phyloP scores from a whole-genome alignment of 2,329 filamentous ascomycete species.

The Dichotomopilus funicola region DNA sequence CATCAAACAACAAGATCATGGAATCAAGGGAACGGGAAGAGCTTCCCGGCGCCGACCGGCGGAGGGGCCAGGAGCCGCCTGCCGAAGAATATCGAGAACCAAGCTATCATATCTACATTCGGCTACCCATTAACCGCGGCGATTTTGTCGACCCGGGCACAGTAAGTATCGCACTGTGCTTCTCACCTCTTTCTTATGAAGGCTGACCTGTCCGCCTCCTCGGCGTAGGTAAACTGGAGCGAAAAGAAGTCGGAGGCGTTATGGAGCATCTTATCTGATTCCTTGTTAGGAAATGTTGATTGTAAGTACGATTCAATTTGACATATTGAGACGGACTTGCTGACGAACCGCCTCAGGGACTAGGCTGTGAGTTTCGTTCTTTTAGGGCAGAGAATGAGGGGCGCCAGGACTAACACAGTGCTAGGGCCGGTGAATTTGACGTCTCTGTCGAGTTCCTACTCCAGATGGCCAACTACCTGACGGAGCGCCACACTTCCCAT shows the following conservation, averaged over 20 bases:
- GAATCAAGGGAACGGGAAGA: slow-evolving; percentile 3
- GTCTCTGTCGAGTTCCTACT: slow-evolving; percentile 84
- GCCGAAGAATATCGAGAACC: slow-evolving; percentile 35
- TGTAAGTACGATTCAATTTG: slow-evolving; percentile 50
- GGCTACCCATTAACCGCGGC: slow-evolving; percentile 80
- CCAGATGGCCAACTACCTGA: slow-evolving; percentile 89
- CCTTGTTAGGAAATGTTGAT: slow-evolving; percentile 76
- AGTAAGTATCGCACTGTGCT: slow-evolving; percentile 42
- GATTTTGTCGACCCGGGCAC: slow-evolving; percentile 86
- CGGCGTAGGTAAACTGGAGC: slow-evolving; percentile 73
- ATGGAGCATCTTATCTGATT: slow-evolving; percentile 83
- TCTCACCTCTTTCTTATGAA: slow-evolving; percentile 4
- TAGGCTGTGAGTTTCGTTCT: slow-evolving; percentile 52
- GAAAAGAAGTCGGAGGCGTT: slow-evolving; percentile 76
- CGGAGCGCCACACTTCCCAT: slow-evolving; percentile 83
- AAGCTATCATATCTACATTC: slow-evolving; percentile 70
- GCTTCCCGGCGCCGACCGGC: slow-evolving; percentile 6
- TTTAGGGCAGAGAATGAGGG: not conserved
- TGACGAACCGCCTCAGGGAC: slow-evolving; percentile 51
- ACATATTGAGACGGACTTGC: not conserved
- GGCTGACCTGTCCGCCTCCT: slow-evolving; percentile 19
- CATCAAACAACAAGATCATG: slow-evolving; percentile 4
- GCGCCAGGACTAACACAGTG: slow-evolving; percentile 21
- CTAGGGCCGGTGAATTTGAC: slow-evolving; percentile 67
- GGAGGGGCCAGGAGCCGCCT: slow-evolving; percentile 4